Evolutionary conservation across 2,329 filamentous ascomycete genomes (phyloP), one percentile per base, ranked within the genome.

Genomic region (Orbilia brochopaga): DNA sequence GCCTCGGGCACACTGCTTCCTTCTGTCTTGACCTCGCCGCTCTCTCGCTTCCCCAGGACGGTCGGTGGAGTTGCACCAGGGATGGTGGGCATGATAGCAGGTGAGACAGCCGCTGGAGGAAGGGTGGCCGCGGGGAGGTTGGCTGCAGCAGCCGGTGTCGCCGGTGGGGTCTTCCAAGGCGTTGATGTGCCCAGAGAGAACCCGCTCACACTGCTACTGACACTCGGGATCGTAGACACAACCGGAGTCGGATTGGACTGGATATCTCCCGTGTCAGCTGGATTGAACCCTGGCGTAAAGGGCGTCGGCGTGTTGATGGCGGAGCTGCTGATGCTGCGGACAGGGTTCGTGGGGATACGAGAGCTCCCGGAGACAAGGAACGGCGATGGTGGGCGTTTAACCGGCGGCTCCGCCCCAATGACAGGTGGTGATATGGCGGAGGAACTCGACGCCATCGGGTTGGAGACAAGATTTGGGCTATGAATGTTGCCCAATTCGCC

Each of bases 401-500:
- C 79, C 74, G 75, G 83, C 78, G 48, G 69, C 19, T 73, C 61
- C 1, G 51, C 44, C 11, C 60, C 60, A 13, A 66, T 65, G 2
- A 48, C 24, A 8, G 69, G 56, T n/a, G 61, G 69, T 17, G 59
- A 72, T 21, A 56, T 59, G 1, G 54, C 55, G 1, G 59, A 62
- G 10, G 59, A 42, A 24, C 37, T 40, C 6, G 61, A 24, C 17
- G 66, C 60, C 61, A 73, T 73, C 13, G 69, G 69, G 21, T 65
- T 73, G 7, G 62, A 65, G 5, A 52, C 13, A 79, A 57, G 48
- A 35, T 91, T 87, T 32, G 88, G 88, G 7, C 87, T 88, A 79
- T 95, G 95, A 3, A 87, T 81, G 74, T 93, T 88, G 11, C 94
- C 94, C 0, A 99, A 82, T 79, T 99, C 94, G 7, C 91, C 90